Conservation (phyloP, 1,284 basidiomycete species). For the Papiliotrema flavescens region DNA sequence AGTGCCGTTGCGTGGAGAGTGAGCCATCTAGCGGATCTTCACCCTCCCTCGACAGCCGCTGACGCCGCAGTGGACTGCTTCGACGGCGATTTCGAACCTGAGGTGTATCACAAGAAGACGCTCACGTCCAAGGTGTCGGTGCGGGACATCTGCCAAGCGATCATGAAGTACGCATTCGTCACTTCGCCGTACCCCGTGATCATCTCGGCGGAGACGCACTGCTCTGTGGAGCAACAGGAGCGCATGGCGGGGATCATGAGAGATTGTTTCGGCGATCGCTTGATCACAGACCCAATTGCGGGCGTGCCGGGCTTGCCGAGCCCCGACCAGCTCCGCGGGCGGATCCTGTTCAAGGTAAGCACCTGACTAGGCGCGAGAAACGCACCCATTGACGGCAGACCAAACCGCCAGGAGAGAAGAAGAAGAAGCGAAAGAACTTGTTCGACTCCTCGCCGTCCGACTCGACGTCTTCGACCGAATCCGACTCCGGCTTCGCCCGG, state of each 20-base stretch:
- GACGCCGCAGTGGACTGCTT: slow-evolving; percentile 78
- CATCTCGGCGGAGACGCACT: slow-evolving; percentile 92
- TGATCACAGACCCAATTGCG: slow-evolving; percentile 62
- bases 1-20: slow-evolving; percentile 91
- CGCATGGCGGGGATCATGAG: slow-evolving; percentile 73
- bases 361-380: neutral
- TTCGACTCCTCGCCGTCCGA: slow-evolving; percentile 14
- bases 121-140: slow-evolving; percentile 82
- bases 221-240: slow-evolving; percentile 76
- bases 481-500: slow-evolving; percentile 37
- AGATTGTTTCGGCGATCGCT: slow-evolving; percentile 70
- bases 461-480: slow-evolving; percentile 43
- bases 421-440: neutral
- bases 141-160: slow-evolving; percentile 79
- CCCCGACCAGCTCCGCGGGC: slow-evolving; percentile 76
- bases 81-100: slow-evolving; percentile 78
- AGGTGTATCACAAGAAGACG: slow-evolving; percentile 88
- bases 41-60: slow-evolving; percentile 1
- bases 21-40: too few relatives aligned
- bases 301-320: slow-evolving; percentile 63
- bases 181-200: slow-evolving; percentile 92
- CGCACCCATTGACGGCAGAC: slow-evolving; percentile 14
- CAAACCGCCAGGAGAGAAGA: slow-evolving; percentile 22
- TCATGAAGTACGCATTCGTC: slow-evolving; percentile 89
- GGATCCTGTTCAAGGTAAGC: slow-evolving; percentile 76